phyloP scores from a whole-genome alignment of 2,329 filamentous ascomycete species.

The Fusarium sp. region DNA sequence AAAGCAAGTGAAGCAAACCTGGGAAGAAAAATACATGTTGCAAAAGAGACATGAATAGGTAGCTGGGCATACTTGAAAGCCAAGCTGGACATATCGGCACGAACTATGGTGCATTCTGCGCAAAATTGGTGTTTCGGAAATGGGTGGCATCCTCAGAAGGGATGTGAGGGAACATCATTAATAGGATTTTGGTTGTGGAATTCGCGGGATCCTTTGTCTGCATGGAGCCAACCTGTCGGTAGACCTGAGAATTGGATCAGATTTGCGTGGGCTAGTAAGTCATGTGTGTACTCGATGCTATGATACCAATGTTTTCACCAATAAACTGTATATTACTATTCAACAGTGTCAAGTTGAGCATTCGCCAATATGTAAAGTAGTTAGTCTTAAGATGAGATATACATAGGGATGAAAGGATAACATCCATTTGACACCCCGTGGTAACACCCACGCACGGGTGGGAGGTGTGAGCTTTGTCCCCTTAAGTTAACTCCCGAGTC shows the following conservation, averaged over 20 bases:
- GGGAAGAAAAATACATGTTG: conserved; percentile 15
- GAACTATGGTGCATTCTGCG: background rate
- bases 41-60: background rate
- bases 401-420: background rate
- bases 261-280: background rate
- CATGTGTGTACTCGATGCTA: background rate
- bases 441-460: background rate
- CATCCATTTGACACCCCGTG: background rate
- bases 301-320: background rate
- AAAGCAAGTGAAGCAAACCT: conserved; percentile 24
- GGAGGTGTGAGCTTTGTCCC: background rate
- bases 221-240: background rate
- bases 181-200: background rate
- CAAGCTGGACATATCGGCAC: background rate
- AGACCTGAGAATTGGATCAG: background rate
- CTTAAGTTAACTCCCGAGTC: background rate
- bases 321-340: background rate
- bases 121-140: background rate
- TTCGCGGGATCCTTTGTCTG: background rate
- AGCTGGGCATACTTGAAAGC: background rate
- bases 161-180: background rate
- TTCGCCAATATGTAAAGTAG: background rate
- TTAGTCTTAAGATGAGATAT: background rate
- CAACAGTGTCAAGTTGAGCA: background rate
- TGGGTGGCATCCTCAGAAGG: background rate